A percentile compares a stretch with the other conserved stretches of the same genome.
Evolutionary conservation across 345 rosid genomes (phyloP).

Genomic region (Eucalyptus camaldulensis): DNA sequence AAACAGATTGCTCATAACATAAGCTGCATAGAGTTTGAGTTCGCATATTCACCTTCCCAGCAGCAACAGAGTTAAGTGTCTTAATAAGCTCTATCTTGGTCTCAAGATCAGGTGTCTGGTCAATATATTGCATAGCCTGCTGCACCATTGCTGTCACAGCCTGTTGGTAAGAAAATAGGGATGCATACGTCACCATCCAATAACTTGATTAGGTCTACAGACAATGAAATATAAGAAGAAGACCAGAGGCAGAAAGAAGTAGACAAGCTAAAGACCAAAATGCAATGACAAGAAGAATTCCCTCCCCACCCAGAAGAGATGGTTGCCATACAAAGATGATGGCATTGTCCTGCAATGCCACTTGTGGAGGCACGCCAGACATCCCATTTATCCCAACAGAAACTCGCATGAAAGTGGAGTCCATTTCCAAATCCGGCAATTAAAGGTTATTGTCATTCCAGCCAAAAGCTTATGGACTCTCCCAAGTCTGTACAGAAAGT

Average conservation of each 20-base stretch:
- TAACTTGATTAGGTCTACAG: not conserved
- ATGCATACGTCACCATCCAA: not conserved
- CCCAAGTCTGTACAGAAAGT: not conserved
- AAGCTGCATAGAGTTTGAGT: not conserved
- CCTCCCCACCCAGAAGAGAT: not conserved
- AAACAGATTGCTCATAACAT: not conserved
- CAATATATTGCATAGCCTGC: slow-evolving; percentile 94
- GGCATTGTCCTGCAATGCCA: not conserved
- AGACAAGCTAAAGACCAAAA: not conserved
- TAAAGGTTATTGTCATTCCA: not conserved
- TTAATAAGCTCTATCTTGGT: slow-evolving; percentile 85
- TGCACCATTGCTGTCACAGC: slow-evolving; percentile 97
- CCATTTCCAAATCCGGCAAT: not conserved
- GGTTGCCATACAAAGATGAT: not conserved
- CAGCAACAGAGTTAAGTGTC: slow-evolving; percentile 63
- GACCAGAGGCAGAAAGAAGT: not conserved
- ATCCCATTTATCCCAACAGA: not conserved
- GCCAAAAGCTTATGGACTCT: not conserved
- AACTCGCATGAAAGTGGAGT: not conserved
- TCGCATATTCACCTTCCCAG: slow-evolving; percentile 61
- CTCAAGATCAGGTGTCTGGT: slow-evolving; percentile 86
- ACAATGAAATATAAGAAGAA: not conserved
- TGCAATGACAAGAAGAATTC: not conserved
- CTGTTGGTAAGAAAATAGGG: slow-evolving; percentile 11
- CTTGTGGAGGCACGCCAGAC: not conserved